A percentile compares a stretch with the other conserved stretches of the same genome.
Conservation (phyloP, 441 rosid genomes). For the Erodium trifolium region DNA sequence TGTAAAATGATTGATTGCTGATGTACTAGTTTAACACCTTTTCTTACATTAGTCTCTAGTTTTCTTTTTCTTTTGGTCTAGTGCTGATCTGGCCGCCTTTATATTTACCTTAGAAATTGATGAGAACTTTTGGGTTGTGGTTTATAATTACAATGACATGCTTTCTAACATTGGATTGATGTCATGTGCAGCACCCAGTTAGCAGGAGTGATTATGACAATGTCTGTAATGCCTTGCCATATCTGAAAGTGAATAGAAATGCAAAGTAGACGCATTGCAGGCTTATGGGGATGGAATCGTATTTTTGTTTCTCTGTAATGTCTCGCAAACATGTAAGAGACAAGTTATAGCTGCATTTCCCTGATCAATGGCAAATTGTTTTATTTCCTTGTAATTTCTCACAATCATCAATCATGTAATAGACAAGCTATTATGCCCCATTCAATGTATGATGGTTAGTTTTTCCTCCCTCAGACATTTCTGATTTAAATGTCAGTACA, state of each 20-base stretch:
- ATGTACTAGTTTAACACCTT: neutral
- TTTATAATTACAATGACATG: neutral
- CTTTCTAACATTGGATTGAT: conserved; percentile 14
- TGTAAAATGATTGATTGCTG: neutral
- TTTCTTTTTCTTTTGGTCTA: neutral
- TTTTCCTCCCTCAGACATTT: too few relatives aligned
- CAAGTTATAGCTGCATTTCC: too few relatives aligned
- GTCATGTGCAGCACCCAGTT: conserved; percentile 44
- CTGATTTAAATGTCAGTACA: too few relatives aligned
- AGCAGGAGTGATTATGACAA: conserved; percentile 82
- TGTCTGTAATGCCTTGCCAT: conserved; percentile 72
- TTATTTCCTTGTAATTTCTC: conserved; percentile 10
- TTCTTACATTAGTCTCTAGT: too few relatives aligned
- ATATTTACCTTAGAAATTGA: neutral
- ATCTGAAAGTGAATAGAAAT: conserved; percentile 73
- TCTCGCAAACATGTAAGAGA: conserved; percentile 15
- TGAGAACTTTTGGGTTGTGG: neutral
- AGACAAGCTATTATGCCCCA: neutral
- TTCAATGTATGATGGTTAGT: neutral
- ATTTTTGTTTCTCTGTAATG: conserved; percentile 12
- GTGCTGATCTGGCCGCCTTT: neutral
- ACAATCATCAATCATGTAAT: conserved; percentile 5
- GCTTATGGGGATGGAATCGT: conserved; percentile 16
- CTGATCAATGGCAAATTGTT: neutral
- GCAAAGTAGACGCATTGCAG: conserved; percentile 35